Evolutionary conservation across 352 stramenopile species (phyloP).

Genomic region (Labyrinthula sp.): DNA sequence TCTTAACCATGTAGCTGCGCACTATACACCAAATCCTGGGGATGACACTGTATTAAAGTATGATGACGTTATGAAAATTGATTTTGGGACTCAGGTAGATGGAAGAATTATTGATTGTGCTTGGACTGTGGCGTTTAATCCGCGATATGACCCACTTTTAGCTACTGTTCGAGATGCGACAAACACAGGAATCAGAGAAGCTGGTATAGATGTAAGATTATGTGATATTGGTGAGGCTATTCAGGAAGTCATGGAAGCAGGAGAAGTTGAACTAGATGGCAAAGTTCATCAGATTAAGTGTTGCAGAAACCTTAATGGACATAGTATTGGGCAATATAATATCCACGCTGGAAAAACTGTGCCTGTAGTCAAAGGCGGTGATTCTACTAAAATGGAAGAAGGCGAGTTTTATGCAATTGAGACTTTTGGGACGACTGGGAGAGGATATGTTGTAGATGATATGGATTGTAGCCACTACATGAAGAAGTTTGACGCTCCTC

Average conservation of each 20-base stretch:
- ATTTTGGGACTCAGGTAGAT: constrained; percentile 91
- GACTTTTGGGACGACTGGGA: constrained; percentile 69
- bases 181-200: constrained; percentile 60
- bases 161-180: constrained; percentile 73
- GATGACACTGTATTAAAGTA: constrained; percentile 76
- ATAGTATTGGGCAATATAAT: constrained; percentile 88
- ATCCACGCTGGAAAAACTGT: constrained; percentile 88
- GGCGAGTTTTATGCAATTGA: constrained; percentile 90
- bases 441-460: constrained; percentile 64
- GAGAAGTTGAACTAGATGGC: constrained; percentile 83
- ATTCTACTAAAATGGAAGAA: constrained; percentile 87
- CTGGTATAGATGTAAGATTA: constrained; percentile 80
- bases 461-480: constrained; percentile 92
- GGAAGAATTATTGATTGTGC: constrained; percentile 84
- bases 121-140: constrained; percentile 84
- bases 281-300: constrained; percentile 78
- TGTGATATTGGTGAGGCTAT: constrained; percentile 78
- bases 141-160: constrained; percentile 68
- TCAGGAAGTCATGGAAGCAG: constrained; percentile 91
- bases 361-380: constrained; percentile 74
- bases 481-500: constrained; percentile 77
- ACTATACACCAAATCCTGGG: constrained; percentile 86
- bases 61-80: constrained; percentile 91
- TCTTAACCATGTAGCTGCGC: constrained; percentile 85
- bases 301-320: constrained; percentile 90